Base-by-base conservation (phyloP, 2,329 filamentous ascomycete genomes). In the Trichophyton equinum region DNA sequence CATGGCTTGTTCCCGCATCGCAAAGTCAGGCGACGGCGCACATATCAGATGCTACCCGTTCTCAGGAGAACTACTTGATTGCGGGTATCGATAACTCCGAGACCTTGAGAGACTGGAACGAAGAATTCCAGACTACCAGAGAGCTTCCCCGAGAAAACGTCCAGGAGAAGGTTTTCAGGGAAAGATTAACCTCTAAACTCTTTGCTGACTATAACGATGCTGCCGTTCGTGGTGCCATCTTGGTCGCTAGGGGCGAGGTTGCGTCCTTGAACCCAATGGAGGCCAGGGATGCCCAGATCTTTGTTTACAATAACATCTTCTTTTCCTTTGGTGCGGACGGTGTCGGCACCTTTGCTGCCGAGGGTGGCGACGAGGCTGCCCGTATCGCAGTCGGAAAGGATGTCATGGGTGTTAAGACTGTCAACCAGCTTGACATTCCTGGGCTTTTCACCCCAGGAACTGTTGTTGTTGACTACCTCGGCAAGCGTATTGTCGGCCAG, bases 261-360 rank as follows among this genome's bases (percentile, higher is more conserved):
- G 86, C 91, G 20, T 90, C 94, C 5, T 77, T 99, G 60, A 99
- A 99, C 77, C 95, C 94, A 5, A 97, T 92, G 0, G 94, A 99
- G 76, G 85, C 82, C 65, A 84, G 82, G 66, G 92, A 99, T 73
- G 94, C 94, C 3, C 94, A 99, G 73, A 99, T 99, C 66, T 99
- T 96, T 70, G 92, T 99, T 25, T 96, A 97, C 79, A 97, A 97
- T 80, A 99, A 99, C 76, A 91, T 99, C 67, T 99, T 99, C 79
- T 99, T 96, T 79, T 97, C 94, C 0, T 97, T 96, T 68, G 94
- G 94, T 64, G 92, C 94, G 51, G 94, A 99, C 73, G 95, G 94
- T 59, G 94, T 97, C 53, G 92, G 94, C 49, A 99, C 94, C 15
- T 99, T 99, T 74, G 91, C 91, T 9, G 91, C 88, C 2, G 94